phyloP scores from a whole-genome alignment of 2,329 filamentous ascomycete species.

The Lomentospora prolificans region DNA sequence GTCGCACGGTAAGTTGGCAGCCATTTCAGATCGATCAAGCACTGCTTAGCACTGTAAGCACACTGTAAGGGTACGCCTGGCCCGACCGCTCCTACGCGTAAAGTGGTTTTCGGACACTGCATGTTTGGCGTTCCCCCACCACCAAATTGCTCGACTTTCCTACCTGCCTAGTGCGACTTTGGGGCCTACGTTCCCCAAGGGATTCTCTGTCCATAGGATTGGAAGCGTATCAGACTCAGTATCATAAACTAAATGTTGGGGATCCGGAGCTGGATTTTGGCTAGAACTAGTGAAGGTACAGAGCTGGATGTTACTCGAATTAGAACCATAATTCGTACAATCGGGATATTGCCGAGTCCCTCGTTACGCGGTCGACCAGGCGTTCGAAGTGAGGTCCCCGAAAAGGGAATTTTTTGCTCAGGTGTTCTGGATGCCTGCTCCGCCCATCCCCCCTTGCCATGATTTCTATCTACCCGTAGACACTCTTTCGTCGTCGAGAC shows the following conservation, averaged over 20 bases:
- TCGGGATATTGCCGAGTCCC: not conserved
- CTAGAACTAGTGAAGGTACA: too few species aligned
- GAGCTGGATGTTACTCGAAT: too few species aligned
- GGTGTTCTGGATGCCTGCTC: not conserved
- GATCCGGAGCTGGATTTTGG: too few species aligned
- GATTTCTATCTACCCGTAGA: not conserved
- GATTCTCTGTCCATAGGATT: too few species aligned
- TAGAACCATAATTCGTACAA: too few species aligned
- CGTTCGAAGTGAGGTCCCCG: not conserved
- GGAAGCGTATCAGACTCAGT: not conserved
- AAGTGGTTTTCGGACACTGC: not conserved
- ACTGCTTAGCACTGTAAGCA: not conserved
- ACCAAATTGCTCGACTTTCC: not conserved
- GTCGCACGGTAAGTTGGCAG: slow-evolving; percentile 4
- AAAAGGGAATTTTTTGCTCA: not conserved
- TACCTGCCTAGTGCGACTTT: not conserved
- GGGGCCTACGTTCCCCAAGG: too few species aligned
- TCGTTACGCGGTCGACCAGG: not conserved
- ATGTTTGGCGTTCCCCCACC: not conserved
- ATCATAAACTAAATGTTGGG: too few species aligned
- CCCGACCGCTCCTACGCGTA: not conserved
- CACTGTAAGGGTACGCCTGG: not conserved
- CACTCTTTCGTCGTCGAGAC: not conserved
- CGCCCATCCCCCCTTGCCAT: not conserved
- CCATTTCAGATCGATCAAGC: too few species aligned